Conservation (phyloP, 805 yeast genomes). For the Kodamaea hsintzibuensis region DNA sequence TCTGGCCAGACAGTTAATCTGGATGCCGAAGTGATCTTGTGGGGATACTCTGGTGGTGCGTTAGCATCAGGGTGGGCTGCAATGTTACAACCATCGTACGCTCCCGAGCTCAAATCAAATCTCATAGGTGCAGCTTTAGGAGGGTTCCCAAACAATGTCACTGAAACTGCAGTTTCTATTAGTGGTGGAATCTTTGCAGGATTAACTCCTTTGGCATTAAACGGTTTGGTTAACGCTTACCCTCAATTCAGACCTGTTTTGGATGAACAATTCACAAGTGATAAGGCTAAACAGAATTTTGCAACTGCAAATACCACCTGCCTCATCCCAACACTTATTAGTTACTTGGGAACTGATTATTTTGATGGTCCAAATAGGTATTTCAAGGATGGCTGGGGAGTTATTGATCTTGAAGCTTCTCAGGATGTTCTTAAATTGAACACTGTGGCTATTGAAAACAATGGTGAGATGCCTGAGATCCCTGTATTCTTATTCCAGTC, state of each 20-base stretch:
- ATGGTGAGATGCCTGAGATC: constrained; percentile 11
- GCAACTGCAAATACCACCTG: constrained; percentile 1
- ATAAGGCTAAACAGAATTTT: neutral
- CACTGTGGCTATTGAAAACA: constrained; percentile 19
- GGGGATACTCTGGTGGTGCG: constrained; percentile 44
- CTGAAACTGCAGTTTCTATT: constrained; percentile 24
- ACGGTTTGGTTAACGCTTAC: constrained; percentile 34
- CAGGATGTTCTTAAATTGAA: constrained; percentile 17
- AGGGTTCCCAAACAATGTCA: constrained; percentile 36
- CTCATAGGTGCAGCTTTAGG: constrained; percentile 38
- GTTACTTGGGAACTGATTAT: constrained; percentile 1
- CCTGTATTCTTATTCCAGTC: constrained; percentile 16
- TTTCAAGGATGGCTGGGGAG: constrained; percentile 17
- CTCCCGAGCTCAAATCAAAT: constrained; percentile 28
- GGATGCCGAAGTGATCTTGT: constrained; percentile 23
- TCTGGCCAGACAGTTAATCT: constrained; percentile 18
- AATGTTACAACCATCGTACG: constrained; percentile 35
- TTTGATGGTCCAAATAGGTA: constrained; percentile 15
- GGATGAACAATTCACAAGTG: constrained; percentile 5
- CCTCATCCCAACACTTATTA: constrained; percentile 5
- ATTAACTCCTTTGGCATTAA: constrained; percentile 28
- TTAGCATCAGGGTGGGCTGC: constrained; percentile 42
- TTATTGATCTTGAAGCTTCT: constrained; percentile 14
- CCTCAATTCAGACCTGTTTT: constrained; percentile 20
- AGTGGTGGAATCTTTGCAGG: constrained; percentile 33